Evolutionary conservation across 768 basidiomycete species (phyloP), one percentile per base, ranked within the genome.

Genomic region (Fomitopsis serialis): DNA sequence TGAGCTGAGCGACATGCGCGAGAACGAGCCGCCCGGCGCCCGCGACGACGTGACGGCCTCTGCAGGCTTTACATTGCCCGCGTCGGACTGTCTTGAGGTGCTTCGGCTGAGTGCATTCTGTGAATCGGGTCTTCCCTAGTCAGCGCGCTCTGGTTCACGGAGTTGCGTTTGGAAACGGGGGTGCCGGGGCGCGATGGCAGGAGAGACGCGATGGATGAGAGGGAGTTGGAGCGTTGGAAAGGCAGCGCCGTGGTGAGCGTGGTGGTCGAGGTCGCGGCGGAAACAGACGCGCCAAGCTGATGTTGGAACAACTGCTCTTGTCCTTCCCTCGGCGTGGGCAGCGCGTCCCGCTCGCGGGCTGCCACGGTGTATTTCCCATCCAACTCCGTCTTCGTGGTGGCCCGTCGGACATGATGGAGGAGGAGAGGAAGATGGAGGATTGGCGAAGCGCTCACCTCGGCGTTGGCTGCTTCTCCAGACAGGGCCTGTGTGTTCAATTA

Each of bases 1-100:
- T 29, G 74, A 76, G 57, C 78, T 82, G 53, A 91, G 74, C 0
- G 87, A 78, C 69, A 76, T 78, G 59, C 80, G 82, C 51, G 79
- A 74, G 62, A 87, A 86, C 0, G 83, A 79, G 35, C 77, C 77
- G 11, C 71, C 65, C 2, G 62, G 63, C 54, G 9, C 66, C 55
- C 10, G 48, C 50, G 29, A 37, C 42, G 56, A 43, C 48, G 43
- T 51, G 45, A 50, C 59, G 50, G 59, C 62, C 12, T 54, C 45
- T 4, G 37, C 6, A 32, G 54, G 40, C 35, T 42, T n/a, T n/a
- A n/a, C 35, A n/a, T 45, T 58, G 50, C 37, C 54, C 23, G 56
- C 40, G 22, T 62, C 58, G 48, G 58, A 57, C 48, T 58, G 59
- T 24, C 56, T 55, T 43, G 70, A 70, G 46, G 57, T 55, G 29